Conservation (phyloP, 306 rosid species). For the Cucurbita pepo region DNA sequence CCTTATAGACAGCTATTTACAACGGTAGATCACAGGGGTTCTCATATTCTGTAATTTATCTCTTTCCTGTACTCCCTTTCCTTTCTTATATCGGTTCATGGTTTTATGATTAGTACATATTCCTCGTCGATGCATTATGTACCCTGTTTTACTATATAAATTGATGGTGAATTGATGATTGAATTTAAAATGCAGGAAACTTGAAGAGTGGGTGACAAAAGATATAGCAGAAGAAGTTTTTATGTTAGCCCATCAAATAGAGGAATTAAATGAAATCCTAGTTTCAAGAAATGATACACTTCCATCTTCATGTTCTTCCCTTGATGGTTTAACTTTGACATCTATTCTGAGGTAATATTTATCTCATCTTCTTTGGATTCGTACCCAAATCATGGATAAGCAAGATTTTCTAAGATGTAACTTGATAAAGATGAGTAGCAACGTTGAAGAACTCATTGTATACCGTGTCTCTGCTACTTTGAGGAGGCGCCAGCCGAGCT, state of each 20-base stretch:
- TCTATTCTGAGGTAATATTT: constrained; percentile 33
- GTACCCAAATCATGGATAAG: background rate
- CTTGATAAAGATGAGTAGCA: background rate
- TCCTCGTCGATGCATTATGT: background rate
- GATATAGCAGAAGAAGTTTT: constrained; percentile 60
- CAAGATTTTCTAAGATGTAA: background rate
- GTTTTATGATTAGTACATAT: background rate
- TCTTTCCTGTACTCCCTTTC: background rate
- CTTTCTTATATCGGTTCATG: background rate
- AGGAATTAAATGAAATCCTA: constrained; percentile 33
- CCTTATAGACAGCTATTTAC: background rate
- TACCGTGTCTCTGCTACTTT: background rate
- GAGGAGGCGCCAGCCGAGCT: background rate
- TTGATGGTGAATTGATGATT: background rate
- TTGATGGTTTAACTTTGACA: constrained; percentile 49
- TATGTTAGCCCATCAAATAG: constrained; percentile 49
- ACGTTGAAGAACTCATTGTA: background rate
- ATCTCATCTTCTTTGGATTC: background rate
- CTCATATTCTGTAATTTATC: background rate
- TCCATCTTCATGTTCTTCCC: constrained; percentile 56
- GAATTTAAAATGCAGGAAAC: constrained; percentile 37
- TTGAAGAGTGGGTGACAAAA: constrained; percentile 56
- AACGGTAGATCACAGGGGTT: background rate
- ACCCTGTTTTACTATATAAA: background rate
- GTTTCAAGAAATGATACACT: constrained; percentile 32